Evolutionary conservation across 306 rosid genomes (phyloP).

Genomic region (Begonia masoniana): DNA sequence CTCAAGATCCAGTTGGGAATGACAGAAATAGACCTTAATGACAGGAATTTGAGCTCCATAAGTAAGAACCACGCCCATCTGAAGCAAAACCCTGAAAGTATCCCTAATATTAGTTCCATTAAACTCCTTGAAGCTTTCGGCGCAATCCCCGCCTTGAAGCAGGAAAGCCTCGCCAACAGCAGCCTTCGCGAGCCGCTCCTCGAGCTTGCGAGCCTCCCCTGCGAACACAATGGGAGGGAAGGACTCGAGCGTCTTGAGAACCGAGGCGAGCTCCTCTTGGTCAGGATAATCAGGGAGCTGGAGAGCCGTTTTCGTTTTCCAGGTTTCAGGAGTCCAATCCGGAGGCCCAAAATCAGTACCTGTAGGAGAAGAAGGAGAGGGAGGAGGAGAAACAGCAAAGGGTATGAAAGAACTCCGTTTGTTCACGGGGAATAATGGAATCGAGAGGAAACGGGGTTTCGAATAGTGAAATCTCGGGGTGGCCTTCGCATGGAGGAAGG

Average conservation of each 20-base stretch:
- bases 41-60: constrained; percentile 29
- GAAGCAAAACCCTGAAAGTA: constrained; percentile 25
- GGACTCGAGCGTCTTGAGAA: constrained; percentile 16
- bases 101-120: constrained; percentile 30
- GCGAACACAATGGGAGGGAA: constrained; percentile 33
- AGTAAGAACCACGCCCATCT: constrained; percentile 22
- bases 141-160: constrained; percentile 43
- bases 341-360: neutral
- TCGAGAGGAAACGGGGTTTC: too few species aligned
- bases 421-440: too few species aligned
- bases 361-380: neutral
- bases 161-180: constrained; percentile 28
- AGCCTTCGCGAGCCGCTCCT: constrained; percentile 26
- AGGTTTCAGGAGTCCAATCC: constrained; percentile 25
- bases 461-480: too few species aligned
- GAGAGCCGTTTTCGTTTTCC: constrained; percentile 27
- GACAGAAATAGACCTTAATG: constrained; percentile 16
- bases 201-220: constrained; percentile 29
- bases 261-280: constrained; percentile 19
- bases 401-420: neutral
- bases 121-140: constrained; percentile 84
- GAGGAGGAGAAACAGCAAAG: constrained; percentile 1
- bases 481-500: too few species aligned
- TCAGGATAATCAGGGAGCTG: constrained; percentile 29
- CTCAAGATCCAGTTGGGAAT: too few species aligned